Evolutionary conservation across 805 yeast species (phyloP), one percentile per base, ranked within the genome.

Genomic region (Myxozyma sirexii): DNA sequence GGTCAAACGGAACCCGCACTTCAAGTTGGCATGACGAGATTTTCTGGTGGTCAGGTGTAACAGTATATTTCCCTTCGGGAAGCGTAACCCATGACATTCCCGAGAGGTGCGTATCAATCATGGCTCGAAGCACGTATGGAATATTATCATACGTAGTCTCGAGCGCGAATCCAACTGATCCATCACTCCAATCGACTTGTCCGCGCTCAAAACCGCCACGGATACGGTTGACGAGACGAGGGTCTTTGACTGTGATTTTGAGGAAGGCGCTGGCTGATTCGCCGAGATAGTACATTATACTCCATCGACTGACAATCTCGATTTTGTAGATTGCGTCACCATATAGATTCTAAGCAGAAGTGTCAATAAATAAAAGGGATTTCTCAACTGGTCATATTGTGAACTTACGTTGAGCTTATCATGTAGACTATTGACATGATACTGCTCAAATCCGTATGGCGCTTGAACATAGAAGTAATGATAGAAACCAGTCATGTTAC

Each of bases 31-130:
- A 89, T 0, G 86, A 83, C 0, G 97, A 89, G 7, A 85, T 80
- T 62, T 75, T 78, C 6, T 66, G 39, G 1, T 47, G 4, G 12
- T 73, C 67, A 2, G 77, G 72, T 1, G 84, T 79, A 63, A 84
- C 50, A 0, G 70, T 68, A 72, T 92, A 96, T 65, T 82, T 86
- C 0, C 84, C 84, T 57, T 79, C 82, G 0, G 98, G 97, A 26
- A 93, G 79, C 0, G 97, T 88, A 27, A 96, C 80, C 99, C 99
- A 94, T 26, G 96, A 88, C 99, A 94, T 94, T 41, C 99, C 81
- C 2, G 62, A 58, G 37, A 69, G 59, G 51, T 86, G 84, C 74
- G 96, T 86, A 75, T 94, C 99, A 45, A 94, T 84, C 94, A 94
- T 90, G 74, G 92, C 77, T 68, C 99, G 80, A 60, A 96, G 74